Conservation (phyloP, 23 red algal species). For the Cyanidioschyzon merolae region DNA sequence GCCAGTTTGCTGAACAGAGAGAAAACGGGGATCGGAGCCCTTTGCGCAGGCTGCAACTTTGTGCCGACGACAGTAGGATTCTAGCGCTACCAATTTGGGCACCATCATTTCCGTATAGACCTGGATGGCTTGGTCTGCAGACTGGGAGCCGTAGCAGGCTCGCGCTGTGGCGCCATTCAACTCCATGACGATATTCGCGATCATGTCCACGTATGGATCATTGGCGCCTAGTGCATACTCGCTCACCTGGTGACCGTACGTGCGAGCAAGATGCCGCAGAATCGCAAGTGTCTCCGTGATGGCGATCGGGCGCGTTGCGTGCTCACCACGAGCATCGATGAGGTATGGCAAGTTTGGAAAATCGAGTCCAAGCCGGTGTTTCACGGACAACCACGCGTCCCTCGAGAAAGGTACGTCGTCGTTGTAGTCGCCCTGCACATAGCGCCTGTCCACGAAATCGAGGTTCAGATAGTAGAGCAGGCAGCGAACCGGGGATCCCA, state of each 20-base stretch:
- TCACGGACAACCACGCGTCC: conserved; percentile 13
- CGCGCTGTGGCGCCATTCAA: background rate
- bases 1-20: background rate
- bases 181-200: conserved; percentile 1
- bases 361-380: conserved; percentile 7
- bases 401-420: conserved; percentile 1
- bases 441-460: conserved; percentile 9
- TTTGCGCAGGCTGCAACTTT: background rate
- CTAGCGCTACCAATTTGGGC: conserved; percentile 4
- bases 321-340: background rate
- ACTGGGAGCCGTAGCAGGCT: background rate
- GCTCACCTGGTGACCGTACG: background rate
- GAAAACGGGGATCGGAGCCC: background rate
- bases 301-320: background rate
- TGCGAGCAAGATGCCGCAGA: background rate
- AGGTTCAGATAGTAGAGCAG: background rate
- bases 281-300: conserved; percentile 8
- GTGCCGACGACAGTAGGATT: conserved; percentile 3
- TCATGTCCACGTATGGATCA: conserved; percentile 10
- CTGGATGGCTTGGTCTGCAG: background rate
- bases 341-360: conserved; percentile 11
- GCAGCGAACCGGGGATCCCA: background rate
- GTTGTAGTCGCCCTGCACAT: conserved; percentile 12
- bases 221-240: background rate
- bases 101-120: background rate